Percentiles rank a stretch among this genome's conserved stretches.
Conservation (phyloP, 2,329 filamentous ascomycete genomes). For the Coccinonectria pachysandricola region DNA sequence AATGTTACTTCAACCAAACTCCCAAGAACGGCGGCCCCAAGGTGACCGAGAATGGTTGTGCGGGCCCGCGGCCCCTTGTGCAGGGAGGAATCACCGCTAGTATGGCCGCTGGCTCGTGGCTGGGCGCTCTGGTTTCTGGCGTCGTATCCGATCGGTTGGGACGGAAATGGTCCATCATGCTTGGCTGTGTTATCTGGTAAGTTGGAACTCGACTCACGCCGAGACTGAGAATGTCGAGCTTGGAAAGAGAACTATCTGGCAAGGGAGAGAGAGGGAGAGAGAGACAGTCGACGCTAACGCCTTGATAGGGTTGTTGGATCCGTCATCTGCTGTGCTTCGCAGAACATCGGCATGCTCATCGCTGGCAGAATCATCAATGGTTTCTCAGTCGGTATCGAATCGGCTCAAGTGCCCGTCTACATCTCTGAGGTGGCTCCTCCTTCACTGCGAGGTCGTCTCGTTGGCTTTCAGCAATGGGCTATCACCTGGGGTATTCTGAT, state of each 20-base stretch:
- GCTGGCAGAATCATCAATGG: conserved; percentile 49
- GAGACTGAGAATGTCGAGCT: too few relatives aligned
- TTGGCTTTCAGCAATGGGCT: conserved; percentile 60
- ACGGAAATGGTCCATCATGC: conserved; percentile 40
- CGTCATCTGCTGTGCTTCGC: conserved; percentile 32
- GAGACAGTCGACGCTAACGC: neutral
- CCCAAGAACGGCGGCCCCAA: conserved; percentile 17
- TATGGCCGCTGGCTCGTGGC: conserved; percentile 41
- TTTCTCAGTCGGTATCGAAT: conserved; percentile 49
- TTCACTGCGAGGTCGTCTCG: conserved; percentile 47
- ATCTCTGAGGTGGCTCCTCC: conserved; percentile 50
- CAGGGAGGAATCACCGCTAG: conserved; percentile 44
- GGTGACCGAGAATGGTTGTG: too few relatives aligned
- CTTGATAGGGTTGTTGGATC: conserved; percentile 36
- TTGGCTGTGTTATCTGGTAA: conserved; percentile 41
- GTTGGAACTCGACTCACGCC: too few relatives aligned
- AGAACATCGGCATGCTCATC: conserved; percentile 32
- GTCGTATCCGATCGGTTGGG: conserved; percentile 38
- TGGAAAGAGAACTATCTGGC: too few relatives aligned
- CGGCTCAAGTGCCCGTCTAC: conserved; percentile 55
- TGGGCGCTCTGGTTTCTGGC: conserved; percentile 38
- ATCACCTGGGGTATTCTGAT: conserved; percentile 52
- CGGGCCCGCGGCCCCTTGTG: conserved; percentile 28
- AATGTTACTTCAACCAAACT: conserved; percentile 29
- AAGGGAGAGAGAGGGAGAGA: neutral